These are phyloP conservation scores for Hygrocybe coccinea DNA, from an alignment of 768 basidiomycete species.

Conservation along the genomic window DNA sequence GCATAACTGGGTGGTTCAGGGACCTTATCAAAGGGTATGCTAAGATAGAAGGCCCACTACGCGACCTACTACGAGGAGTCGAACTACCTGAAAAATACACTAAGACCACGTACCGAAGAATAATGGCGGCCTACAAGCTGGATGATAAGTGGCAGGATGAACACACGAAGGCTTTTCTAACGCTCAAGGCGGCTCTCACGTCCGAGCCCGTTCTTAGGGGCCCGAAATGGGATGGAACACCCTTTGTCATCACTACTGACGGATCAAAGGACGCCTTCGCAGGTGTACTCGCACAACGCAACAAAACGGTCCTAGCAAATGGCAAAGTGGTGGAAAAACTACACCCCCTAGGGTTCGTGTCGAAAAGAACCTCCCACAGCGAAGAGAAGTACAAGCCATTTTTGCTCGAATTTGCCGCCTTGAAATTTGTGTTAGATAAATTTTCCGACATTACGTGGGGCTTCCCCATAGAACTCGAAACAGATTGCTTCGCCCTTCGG, in stretches of 20 bases:
- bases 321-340: slow-evolving; percentile 13
- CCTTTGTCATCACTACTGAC: slow-evolving; percentile 38
- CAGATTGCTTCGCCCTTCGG: slow-evolving; percentile 33
- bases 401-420: slow-evolving; percentile 32
- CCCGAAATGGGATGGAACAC: slow-evolving; percentile 24
- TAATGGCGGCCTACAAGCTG: no score
- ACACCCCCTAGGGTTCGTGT: slow-evolving; percentile 29
- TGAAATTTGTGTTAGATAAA: slow-evolving; percentile 33
- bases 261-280: slow-evolving; percentile 34
- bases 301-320: slow-evolving; percentile 15
- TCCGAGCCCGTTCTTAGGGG: no score
- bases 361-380: slow-evolving; percentile 29
- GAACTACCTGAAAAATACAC: slow-evolving; percentile 15
- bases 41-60: slow-evolving; percentile 25
- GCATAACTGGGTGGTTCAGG: slow-evolving; percentile 33
- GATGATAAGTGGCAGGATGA: no score
- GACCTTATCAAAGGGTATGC: slow-evolving; percentile 34
- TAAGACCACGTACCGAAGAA: slow-evolving; percentile 6
- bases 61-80: slow-evolving; percentile 22
- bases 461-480: slow-evolving; percentile 32
- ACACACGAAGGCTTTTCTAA: no score
- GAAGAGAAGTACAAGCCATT: slow-evolving; percentile 34
- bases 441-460: slow-evolving; percentile 23
- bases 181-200: no score
- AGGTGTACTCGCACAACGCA: slow-evolving; percentile 26